phyloP scores from a whole-genome alignment of 129 eudicot species.

The Pulicaria dysenterica region DNA sequence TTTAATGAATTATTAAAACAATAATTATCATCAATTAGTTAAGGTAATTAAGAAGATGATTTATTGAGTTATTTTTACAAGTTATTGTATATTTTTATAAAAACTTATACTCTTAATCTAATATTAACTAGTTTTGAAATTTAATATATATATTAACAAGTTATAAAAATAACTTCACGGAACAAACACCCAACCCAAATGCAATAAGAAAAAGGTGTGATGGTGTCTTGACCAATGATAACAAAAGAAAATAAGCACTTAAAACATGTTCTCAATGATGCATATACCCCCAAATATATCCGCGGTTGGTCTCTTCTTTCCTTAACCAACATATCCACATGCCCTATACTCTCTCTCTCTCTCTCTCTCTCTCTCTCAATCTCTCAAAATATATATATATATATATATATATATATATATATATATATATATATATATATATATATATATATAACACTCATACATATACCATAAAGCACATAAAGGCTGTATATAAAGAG shows the following conservation, averaged over 20 bases:
- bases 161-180: too few relatives aligned
- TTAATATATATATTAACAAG: too few relatives aligned
- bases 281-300: slow-evolving; percentile 26
- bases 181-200: neutral
- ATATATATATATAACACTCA: slow-evolving; percentile 18
- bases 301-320: slow-evolving; percentile 33
- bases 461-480: slow-evolving; percentile 22
- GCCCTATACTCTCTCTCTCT: slow-evolving; percentile 17
- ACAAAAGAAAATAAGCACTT: slow-evolving; percentile 39
- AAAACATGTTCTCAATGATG: slow-evolving; percentile 43
- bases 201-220: slow-evolving; percentile 14
- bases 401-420: slow-evolving; percentile 5
- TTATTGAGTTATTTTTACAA: too few relatives aligned
- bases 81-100: too few relatives aligned
- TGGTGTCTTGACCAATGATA: slow-evolving; percentile 37
- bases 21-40: too few relatives aligned
- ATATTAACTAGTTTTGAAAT: too few relatives aligned
- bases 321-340: slow-evolving; percentile 40
- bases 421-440: neutral
- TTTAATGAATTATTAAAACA: too few relatives aligned
- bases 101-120: too few relatives aligned
- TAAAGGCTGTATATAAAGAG: slow-evolving; percentile 5
- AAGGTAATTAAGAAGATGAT: too few relatives aligned
- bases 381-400: neutral
- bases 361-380: neutral